A percentile compares a stretch with the other conserved stretches of the same genome.
Conservation (phyloP, 164 flowering plant genomes). For the Liquidambar formosana region DNA sequence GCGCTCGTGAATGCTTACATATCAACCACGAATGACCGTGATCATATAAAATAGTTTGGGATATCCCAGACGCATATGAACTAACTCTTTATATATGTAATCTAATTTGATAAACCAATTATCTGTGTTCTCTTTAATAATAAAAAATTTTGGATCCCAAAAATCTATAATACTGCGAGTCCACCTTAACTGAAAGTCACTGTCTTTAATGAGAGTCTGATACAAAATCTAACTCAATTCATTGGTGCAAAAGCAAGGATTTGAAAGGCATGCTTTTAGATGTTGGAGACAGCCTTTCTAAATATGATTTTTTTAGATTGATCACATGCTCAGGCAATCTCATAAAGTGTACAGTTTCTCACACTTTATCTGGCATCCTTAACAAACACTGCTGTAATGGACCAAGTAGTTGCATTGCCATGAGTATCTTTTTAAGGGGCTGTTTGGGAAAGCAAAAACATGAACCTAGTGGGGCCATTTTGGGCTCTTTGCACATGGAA, state of each 20-base stretch:
- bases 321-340: slow-evolving; percentile 11
- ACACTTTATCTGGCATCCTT: slow-evolving; percentile 4
- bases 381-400: slow-evolving; percentile 5
- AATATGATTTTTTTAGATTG: slow-evolving; percentile 1
- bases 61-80: too few relatives aligned
- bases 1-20: too few relatives aligned
- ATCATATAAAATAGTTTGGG: too few relatives aligned
- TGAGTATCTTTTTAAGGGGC: slow-evolving; percentile 1
- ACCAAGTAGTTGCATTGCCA: background rate
- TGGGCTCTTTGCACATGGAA: background rate
- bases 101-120: too few relatives aligned
- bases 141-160: background rate
- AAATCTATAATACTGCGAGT: background rate
- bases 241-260: slow-evolving; percentile 19
- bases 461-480: background rate
- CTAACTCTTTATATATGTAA: too few relatives aligned
- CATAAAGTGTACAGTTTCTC: slow-evolving; percentile 7
- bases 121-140: too few relatives aligned
- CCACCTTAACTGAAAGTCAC: slow-evolving; percentile 11
- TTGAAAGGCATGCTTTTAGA: slow-evolving; percentile 10
- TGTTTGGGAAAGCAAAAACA: slow-evolving; percentile 1
- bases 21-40: too few relatives aligned
- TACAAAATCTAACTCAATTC: slow-evolving; percentile 5
- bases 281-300: slow-evolving; percentile 20
- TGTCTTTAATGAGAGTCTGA: slow-evolving; percentile 6